A percentile compares a stretch with the other conserved stretches of the same genome.
phyloP scores from a whole-genome alignment of 1,284 basidiomycete species.

The Ustilago trichophora region DNA sequence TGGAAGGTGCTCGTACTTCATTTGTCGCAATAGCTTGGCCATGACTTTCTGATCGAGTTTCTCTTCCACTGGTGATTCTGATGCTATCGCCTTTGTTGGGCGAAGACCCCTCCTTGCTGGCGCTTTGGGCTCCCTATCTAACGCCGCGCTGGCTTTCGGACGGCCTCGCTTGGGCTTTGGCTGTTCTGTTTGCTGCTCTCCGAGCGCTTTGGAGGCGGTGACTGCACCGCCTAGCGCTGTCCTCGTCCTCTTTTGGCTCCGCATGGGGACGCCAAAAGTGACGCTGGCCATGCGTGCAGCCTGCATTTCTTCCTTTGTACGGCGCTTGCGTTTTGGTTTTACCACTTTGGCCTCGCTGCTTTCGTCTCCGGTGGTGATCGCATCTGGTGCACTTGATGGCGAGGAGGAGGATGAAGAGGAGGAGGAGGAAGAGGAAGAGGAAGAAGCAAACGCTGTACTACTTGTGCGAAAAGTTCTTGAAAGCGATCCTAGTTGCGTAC shows the following conservation, averaged over 20 bases:
- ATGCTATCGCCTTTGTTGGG: not conserved
- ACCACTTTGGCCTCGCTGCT: not conserved
- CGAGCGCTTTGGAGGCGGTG: no score
- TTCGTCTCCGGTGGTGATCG: not conserved
- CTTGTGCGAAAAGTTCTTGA: conserved; percentile 13
- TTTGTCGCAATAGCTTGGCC: conserved; percentile 9
- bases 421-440: no score
- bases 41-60: conserved; percentile 3
- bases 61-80: not conserved
- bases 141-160: not conserved
- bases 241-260: conserved; percentile 11
- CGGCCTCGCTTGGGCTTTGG: not conserved
- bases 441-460: not conserved
- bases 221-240: conserved; percentile 7
- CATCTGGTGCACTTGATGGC: not conserved
- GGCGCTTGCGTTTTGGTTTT: conserved; percentile 15
- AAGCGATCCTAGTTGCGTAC: not conserved
- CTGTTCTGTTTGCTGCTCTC: no score
- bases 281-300: conserved; percentile 13
- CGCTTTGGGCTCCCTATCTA: not conserved
- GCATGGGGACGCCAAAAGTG: conserved; percentile 15
- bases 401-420: not conserved
- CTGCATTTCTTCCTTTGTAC: conserved; percentile 18
- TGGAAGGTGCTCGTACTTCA: conserved; percentile 48
- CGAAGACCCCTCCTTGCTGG: conserved; percentile 1